Conservation (phyloP, 352 stramenopile genomes). For the Aphanomyces stellatus region DNA sequence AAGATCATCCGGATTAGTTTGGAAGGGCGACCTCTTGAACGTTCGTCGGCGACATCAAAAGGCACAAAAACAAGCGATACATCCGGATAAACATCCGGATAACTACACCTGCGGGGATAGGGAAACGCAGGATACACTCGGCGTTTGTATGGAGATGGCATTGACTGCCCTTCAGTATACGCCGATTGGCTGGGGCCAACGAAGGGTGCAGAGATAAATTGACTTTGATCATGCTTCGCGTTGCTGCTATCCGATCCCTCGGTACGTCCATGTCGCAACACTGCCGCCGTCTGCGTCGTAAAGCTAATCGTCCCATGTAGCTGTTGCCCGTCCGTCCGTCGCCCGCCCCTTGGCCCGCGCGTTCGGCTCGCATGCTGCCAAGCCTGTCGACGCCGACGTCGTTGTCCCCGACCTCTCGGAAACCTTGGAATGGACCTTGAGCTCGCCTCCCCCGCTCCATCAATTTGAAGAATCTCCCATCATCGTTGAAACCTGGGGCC, state of each 20-base stretch:
- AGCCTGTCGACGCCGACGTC: slow-evolving; percentile 59
- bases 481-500: slow-evolving; percentile 82
- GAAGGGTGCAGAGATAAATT: slow-evolving; percentile 12
- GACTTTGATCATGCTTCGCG: slow-evolving; percentile 11
- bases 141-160: not conserved
- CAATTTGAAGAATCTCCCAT: slow-evolving; percentile 85
- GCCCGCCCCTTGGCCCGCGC: slow-evolving; percentile 7
- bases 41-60: too few species aligned
- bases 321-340: not conserved
- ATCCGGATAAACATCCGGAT: not conserved
- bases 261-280: too few species aligned
- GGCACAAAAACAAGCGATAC: not conserved
- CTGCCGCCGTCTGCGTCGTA: not conserved
- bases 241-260: slow-evolving; percentile 12
- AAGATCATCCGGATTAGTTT: too few species aligned
- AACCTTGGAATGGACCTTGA: slow-evolving; percentile 80
- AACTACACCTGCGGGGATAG: not conserved
- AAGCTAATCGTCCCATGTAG: not conserved
- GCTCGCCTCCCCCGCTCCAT: slow-evolving; percentile 75
- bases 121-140: slow-evolving; percentile 1
- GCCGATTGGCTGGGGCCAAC: not conserved
- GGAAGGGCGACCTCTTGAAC: too few species aligned
- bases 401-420: slow-evolving; percentile 75
- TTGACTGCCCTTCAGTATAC: not conserved
- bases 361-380: slow-evolving; percentile 34